phyloP scores from a whole-genome alignment of 305 asterid species.

The Solanum chacoense region DNA sequence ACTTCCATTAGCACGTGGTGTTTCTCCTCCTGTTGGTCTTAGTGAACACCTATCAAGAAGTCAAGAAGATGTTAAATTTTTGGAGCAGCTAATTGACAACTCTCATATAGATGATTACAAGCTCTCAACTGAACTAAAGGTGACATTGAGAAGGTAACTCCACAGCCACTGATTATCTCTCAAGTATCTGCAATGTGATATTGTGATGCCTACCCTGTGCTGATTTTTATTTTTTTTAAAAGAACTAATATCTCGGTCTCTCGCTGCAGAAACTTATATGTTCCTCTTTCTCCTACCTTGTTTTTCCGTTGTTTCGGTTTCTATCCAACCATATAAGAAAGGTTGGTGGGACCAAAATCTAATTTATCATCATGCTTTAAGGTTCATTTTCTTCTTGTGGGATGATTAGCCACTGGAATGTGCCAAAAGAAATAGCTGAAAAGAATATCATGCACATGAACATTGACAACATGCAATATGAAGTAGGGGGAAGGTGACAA shows the following conservation, averaged over 20 bases:
- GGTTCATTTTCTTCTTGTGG: background rate
- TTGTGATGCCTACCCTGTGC: background rate
- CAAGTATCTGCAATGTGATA: background rate
- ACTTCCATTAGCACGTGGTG: constrained; percentile 93
- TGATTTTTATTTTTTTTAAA: background rate
- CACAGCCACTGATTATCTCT: background rate
- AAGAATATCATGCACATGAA: background rate
- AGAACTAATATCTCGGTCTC: background rate
- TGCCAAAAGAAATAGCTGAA: background rate
- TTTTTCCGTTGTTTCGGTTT: background rate
- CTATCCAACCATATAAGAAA: background rate
- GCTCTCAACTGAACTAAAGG: constrained; percentile 80
- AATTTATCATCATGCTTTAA: background rate
- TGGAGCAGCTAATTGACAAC: constrained; percentile 96
- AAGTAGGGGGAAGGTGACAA: background rate
- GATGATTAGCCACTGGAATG: background rate
- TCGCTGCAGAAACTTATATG: background rate
- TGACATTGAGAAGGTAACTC: constrained; percentile 76
- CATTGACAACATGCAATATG: background rate
- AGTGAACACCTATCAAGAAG: constrained; percentile 66
- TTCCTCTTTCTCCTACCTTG: background rate
- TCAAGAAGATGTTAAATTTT: constrained; percentile 83
- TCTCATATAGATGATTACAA: constrained; percentile 94
- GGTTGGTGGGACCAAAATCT: background rate
- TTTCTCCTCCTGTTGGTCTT: constrained; percentile 66